A percentile compares a stretch with the other conserved stretches of the same genome.
Conservation (phyloP, 2,329 filamentous ascomycete species). For the Stagonosporopsis vannaccii region DNA sequence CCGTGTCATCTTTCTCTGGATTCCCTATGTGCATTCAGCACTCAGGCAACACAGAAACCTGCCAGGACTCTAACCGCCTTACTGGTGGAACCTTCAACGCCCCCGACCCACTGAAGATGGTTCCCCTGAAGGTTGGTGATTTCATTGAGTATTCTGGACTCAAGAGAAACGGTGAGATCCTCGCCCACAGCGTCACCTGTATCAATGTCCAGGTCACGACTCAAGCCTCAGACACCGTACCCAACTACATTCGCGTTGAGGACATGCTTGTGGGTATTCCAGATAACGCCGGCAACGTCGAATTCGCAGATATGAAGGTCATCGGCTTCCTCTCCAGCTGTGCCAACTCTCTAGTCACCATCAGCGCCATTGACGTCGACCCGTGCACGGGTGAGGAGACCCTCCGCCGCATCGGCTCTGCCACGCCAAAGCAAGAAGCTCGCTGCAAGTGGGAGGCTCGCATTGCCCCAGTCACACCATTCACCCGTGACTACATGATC, state of each 20-base stretch:
- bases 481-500: conserved; percentile 54
- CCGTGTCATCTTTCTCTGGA: conserved; percentile 58
- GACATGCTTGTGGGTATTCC: conserved; percentile 53
- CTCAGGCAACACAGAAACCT: conserved; percentile 46
- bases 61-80: conserved; percentile 48
- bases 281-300: conserved; percentile 44
- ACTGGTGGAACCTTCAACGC: conserved; percentile 42
- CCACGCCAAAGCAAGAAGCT: conserved; percentile 39
- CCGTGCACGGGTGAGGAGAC: conserved; percentile 53
- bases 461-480: conserved; percentile 37
- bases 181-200: conserved; percentile 49
- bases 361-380: conserved; percentile 53
- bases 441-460: conserved; percentile 54
- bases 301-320: conserved; percentile 45
- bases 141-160: conserved; percentile 53
- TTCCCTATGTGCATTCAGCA: conserved; percentile 63
- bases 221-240: conserved; percentile 37
- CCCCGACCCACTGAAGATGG: conserved; percentile 51
- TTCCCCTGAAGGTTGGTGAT: conserved; percentile 52
- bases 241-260: conserved; percentile 54
- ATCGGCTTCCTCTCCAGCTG: conserved; percentile 52
- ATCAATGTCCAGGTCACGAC: conserved; percentile 53
- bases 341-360: conserved; percentile 40
- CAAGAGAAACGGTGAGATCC: conserved; percentile 39
- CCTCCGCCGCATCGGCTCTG: conserved; percentile 46